These are phyloP conservation scores for Camellia sinensis DNA, from an alignment of 148 eudicot genomes.

Conservation along the genomic window DNA sequence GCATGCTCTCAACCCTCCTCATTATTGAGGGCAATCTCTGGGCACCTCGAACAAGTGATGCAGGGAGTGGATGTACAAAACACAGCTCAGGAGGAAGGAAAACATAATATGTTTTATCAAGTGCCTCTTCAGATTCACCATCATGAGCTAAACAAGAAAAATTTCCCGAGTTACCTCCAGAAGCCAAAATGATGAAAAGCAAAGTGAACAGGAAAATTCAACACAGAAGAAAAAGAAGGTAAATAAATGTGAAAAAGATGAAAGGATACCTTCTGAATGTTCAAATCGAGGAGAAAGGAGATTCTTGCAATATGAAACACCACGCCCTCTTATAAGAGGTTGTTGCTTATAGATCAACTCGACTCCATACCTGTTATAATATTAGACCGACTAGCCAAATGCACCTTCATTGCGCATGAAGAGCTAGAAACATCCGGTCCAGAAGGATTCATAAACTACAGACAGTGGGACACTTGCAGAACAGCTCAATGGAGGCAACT, in stretches of 20 bases:
- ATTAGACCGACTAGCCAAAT: slow-evolving; percentile 37
- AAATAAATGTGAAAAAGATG: background rate
- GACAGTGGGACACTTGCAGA: background rate
- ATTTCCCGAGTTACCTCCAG: slow-evolving; percentile 20
- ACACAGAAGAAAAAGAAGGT: background rate
- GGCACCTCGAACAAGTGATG: slow-evolving; percentile 88
- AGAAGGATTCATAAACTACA: slow-evolving; percentile 27
- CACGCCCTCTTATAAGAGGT: slow-evolving; percentile 91
- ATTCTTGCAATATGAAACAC: slow-evolving; percentile 99
- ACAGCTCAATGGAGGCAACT: background rate
- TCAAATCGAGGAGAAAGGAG: slow-evolving; percentile 97
- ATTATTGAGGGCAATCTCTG: slow-evolving; percentile 95
- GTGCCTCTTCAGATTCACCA: slow-evolving; percentile 71
- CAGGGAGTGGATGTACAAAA: slow-evolving; percentile 93
- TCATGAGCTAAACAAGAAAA: slow-evolving; percentile 46
- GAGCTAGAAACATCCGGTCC: slow-evolving; percentile 31
- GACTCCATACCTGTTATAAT: slow-evolving; percentile 79
- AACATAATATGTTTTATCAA: slow-evolving; percentile 91
- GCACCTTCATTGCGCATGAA: slow-evolving; percentile 37
- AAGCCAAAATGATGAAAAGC: slow-evolving; percentile 13
- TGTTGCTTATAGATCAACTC: slow-evolving; percentile 78
- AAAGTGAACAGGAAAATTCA: background rate
- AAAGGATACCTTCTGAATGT: slow-evolving; percentile 75
- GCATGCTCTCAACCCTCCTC: slow-evolving; percentile 97
- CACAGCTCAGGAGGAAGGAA: slow-evolving; percentile 94